phyloP scores from a whole-genome alignment of 2,329 filamentous ascomycete species.

The Dothidotthia symphoricarpi region DNA sequence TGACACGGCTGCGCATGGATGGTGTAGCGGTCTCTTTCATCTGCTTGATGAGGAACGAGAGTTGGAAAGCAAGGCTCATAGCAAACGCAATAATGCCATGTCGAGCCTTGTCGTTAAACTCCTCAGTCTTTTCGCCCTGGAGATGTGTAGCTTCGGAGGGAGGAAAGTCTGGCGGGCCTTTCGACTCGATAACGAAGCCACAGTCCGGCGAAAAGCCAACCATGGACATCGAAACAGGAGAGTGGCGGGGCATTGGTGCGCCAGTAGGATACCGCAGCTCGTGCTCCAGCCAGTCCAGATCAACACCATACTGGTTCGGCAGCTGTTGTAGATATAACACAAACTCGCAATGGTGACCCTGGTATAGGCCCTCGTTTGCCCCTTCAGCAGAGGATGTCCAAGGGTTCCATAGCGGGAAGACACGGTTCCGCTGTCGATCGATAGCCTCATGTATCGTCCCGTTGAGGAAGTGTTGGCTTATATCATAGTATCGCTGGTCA shows the following conservation, averaged over 20 bases:
- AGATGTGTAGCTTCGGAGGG: constrained; percentile 55
- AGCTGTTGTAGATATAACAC: constrained; percentile 77
- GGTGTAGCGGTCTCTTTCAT: constrained; percentile 65
- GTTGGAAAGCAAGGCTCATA: constrained; percentile 51
- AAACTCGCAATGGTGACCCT: constrained; percentile 84
- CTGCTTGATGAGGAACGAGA: constrained; percentile 59
- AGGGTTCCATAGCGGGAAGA: constrained; percentile 57
- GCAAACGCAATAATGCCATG: constrained; percentile 55
- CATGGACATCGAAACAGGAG: constrained; percentile 58
- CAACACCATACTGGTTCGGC: constrained; percentile 19
- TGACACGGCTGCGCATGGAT: constrained; percentile 62
- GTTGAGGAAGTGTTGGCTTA: constrained; percentile 61
- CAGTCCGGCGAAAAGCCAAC: constrained; percentile 65
- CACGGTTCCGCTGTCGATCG: constrained; percentile 61
- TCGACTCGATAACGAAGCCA: constrained; percentile 63
- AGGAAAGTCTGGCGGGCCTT: constrained; percentile 56
- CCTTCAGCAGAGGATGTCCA: constrained; percentile 72
- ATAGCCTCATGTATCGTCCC: constrained; percentile 68
- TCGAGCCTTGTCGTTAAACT: constrained; percentile 53
- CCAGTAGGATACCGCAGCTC: constrained; percentile 61
- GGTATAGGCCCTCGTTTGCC: constrained; percentile 54
- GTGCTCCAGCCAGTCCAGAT: constrained; percentile 55
- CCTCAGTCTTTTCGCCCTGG: constrained; percentile 57
- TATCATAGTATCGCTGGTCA: constrained; percentile 52
- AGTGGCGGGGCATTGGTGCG: constrained; percentile 52